Evolutionary conservation across 2,329 filamentous ascomycete species (phyloP).

Genomic region (Exophiala aquamarina): DNA sequence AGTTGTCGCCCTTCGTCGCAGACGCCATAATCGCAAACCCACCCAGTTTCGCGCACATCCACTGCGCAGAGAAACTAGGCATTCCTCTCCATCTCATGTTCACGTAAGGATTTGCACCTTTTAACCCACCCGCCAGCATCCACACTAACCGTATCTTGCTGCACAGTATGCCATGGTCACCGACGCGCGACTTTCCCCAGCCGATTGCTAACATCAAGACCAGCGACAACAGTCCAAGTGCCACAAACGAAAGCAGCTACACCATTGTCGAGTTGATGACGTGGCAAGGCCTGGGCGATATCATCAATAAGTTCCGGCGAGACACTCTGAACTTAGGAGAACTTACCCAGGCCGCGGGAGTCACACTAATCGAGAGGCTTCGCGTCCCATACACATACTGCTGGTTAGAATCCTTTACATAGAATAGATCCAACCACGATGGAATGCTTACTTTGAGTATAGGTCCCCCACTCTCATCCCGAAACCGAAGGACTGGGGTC

Average conservation of each 20-base stretch:
- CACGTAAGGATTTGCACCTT: conserved; percentile 28
- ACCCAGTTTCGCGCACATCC: conserved; percentile 52
- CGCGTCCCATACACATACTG: conserved; percentile 46
- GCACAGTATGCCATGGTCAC: conserved; percentile 47
- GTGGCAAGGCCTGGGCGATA: conserved; percentile 50
- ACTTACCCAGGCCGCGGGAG: conserved; percentile 37
- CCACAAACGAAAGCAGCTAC: conserved; percentile 29
- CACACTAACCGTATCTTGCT: not conserved
- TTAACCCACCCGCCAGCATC: not conserved
- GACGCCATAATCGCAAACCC: conserved; percentile 56
- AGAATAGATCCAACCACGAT: not conserved
- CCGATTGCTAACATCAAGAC: conserved; percentile 48
- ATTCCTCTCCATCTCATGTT: conserved; percentile 54
- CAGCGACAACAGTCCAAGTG: not conserved
- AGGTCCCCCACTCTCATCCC: conserved; percentile 23
- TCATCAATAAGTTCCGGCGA: conserved; percentile 46
- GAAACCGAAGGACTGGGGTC: conserved; percentile 40
- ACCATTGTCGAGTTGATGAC: conserved; percentile 50
- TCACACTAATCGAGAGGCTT: conserved; percentile 36
- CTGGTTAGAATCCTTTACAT: conserved; percentile 37
- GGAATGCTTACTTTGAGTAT: not conserved
- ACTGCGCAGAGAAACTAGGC: conserved; percentile 50
- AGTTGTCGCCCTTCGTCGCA: conserved; percentile 46
- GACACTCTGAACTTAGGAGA: conserved; percentile 40
- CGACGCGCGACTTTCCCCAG: conserved; percentile 46